These are phyloP conservation scores for Ceratocystiopsis brevicomis DNA, from an alignment of 2,329 filamentous ascomycete genomes.

Conservation along the genomic window DNA sequence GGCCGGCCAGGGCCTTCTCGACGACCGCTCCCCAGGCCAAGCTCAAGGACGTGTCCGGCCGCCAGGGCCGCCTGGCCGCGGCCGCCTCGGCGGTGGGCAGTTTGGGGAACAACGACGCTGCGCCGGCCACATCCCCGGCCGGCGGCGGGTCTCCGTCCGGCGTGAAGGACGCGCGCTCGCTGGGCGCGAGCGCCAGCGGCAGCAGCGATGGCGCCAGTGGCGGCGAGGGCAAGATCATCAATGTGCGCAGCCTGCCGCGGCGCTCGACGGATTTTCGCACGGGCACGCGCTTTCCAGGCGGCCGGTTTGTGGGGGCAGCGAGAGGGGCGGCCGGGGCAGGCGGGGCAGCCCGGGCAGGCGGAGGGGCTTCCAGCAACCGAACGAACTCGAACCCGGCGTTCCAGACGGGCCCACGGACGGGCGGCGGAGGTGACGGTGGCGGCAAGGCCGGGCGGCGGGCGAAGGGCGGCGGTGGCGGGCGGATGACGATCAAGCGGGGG, in stretches of 20 bases:
- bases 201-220: neutral
- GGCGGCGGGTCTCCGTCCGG: neutral
- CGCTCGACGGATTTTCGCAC: neutral
- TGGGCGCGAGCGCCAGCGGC: neutral
- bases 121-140: neutral
- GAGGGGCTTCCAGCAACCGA: neutral
- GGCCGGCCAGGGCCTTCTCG: conserved; percentile 5
- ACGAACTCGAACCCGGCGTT: neutral
- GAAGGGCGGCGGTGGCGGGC: neutral
- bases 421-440: conserved; percentile 1
- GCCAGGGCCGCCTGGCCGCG: conserved; percentile 8
- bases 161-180: neutral
- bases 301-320: conserved; percentile 3
- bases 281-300: neutral
- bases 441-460: neutral
- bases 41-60: conserved; percentile 4
- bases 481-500: conserved; percentile 1
- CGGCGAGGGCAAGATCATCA: conserved; percentile 10
- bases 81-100: conserved; percentile 12
- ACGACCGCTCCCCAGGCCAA: conserved; percentile 6
- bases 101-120: conserved; percentile 2
- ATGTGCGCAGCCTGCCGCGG: conserved; percentile 12
- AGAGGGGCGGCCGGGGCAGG: too few species aligned
- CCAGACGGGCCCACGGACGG: neutral
- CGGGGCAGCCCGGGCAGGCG: neutral